Evolutionary conservation across 1,139 yeast genomes (phyloP).

Genomic region (Eremothecium sinecaudum): DNA sequence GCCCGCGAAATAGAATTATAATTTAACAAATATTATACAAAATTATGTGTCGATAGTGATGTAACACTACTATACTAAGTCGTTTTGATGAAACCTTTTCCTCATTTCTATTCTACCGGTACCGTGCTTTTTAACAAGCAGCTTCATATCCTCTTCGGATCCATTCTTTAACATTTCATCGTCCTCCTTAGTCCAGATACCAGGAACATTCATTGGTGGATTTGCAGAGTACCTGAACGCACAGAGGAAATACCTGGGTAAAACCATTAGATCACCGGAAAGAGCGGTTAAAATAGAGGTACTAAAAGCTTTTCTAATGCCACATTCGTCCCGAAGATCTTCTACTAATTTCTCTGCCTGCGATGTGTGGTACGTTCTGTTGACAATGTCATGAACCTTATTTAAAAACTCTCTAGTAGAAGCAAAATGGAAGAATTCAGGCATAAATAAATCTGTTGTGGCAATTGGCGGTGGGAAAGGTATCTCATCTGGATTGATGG

Average conservation of each 20-base stretch:
- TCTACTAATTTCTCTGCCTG: conserved; percentile 39
- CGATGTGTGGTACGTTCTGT: conserved; percentile 36
- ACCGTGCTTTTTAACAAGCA: conserved; percentile 33
- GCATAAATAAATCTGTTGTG: conserved; percentile 24
- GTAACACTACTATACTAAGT: conserved; percentile 28
- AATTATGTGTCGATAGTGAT: too few relatives aligned
- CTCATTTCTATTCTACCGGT: conserved; percentile 34
- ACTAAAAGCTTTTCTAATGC: conserved; percentile 39
- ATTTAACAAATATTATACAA: too few relatives aligned
- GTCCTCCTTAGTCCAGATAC: conserved; percentile 44
- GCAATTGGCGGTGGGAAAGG: conserved; percentile 30
- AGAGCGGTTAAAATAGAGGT: conserved; percentile 40
- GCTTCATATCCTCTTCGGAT: conserved; percentile 29
- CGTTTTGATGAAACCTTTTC: conserved; percentile 32
- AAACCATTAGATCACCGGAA: conserved; percentile 41
- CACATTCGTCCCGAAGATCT: conserved; percentile 37
- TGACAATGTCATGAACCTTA: conserved; percentile 35
- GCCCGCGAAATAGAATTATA: too few relatives aligned
- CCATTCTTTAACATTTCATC: conserved; percentile 32
- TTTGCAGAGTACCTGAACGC: conserved; percentile 38
- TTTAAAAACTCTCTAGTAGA: conserved; percentile 26
- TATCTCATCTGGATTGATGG: conserved; percentile 24
- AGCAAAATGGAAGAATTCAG: conserved; percentile 26
- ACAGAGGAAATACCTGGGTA: conserved; percentile 38
- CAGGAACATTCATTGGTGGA: conserved; percentile 38